These are phyloP conservation scores for Russula sp. DNA, from an alignment of 768 basidiomycete genomes.

Conservation along the genomic window DNA sequence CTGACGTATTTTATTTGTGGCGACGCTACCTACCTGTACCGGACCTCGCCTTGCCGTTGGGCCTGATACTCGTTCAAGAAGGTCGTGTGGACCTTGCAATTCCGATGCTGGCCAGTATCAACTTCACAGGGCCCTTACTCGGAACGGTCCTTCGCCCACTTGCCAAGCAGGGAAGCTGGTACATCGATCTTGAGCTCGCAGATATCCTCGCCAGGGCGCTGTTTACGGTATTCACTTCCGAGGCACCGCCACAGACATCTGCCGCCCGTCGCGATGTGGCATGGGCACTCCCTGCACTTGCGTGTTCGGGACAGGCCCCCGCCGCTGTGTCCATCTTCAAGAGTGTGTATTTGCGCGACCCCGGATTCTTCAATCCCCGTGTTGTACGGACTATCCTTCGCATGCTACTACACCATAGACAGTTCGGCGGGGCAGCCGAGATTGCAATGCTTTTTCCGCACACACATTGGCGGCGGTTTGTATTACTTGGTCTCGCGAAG, in stretches of 20 bases:
- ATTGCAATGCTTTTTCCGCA: conserved; percentile 19
- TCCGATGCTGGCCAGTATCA: conserved; percentile 3
- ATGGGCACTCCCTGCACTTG: conserved; percentile 32
- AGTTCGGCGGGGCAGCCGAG: conserved; percentile 32
- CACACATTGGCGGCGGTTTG: conserved; percentile 29
- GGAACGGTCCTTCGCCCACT: conserved; percentile 26
- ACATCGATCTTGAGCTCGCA: conserved; percentile 16
- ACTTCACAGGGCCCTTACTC: conserved; percentile 23
- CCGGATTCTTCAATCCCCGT: conserved; percentile 35
- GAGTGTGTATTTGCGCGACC: conserved; percentile 30
- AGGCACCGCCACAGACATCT: conserved; percentile 34
- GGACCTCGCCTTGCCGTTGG: conserved; percentile 5
- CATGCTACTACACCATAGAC: conserved; percentile 35
- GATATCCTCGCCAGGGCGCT: conserved; percentile 24
- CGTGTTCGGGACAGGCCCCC: conserved; percentile 30
- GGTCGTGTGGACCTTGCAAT: conserved; percentile 17
- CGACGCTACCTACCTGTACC: conserved; percentile 15
- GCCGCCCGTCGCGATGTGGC: conserved; percentile 33
- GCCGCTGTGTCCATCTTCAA: conserved; percentile 36
- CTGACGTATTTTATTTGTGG: conserved; percentile 15
- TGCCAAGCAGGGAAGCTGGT: conserved; percentile 9
- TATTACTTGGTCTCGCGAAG: conserved; percentile 21
- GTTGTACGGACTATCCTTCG: conserved; percentile 33
- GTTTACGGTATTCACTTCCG: conserved; percentile 30
- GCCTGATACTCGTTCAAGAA: conserved; percentile 13